Percentiles rank a stretch among this genome's conserved stretches.
phyloP scores from a whole-genome alignment of 2,329 filamentous ascomycete genomes.

The Exophiala aquamarina region DNA sequence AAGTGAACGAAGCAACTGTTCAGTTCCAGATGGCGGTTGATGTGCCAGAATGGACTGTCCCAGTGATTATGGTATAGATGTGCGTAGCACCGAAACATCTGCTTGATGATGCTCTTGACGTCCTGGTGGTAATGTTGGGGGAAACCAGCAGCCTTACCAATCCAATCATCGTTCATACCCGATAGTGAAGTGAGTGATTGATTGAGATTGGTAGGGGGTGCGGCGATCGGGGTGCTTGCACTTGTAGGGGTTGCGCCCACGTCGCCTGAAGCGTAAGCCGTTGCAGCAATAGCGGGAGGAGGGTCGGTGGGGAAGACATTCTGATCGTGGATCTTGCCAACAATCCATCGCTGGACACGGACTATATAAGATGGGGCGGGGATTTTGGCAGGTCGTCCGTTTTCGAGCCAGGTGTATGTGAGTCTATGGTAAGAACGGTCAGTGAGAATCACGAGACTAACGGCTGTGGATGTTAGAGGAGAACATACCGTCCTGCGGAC shows the following conservation, averaged over 20 bases:
- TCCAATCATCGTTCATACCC: constrained; percentile 68
- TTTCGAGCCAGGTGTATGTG: constrained; percentile 95
- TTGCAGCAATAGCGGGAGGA: constrained; percentile 59
- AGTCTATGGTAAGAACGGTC: constrained; percentile 57
- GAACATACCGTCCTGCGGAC: constrained; percentile 88
- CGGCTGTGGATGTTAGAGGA: too few relatives aligned
- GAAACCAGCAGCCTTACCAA: constrained; percentile 91
- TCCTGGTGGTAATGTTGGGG: constrained; percentile 85
- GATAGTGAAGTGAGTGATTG: constrained; percentile 62
- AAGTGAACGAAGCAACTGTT: constrained; percentile 90
- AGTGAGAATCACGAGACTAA: background rate
- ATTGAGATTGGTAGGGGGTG: constrained; percentile 47
- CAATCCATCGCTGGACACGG: constrained; percentile 95
- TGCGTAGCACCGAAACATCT: constrained; percentile 98
- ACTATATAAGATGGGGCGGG: constrained; percentile 92
- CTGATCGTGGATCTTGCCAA: constrained; percentile 88
- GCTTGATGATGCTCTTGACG: constrained; percentile 90
- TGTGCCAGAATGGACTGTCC: constrained; percentile 77
- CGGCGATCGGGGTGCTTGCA: constrained; percentile 41
- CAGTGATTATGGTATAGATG: constrained; percentile 98
- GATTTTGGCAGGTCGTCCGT: constrained; percentile 83
- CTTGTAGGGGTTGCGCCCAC: constrained; percentile 44
- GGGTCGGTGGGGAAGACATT: constrained; percentile 88
- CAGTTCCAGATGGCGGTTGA: constrained; percentile 69
- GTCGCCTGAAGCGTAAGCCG: constrained; percentile 56